These are phyloP conservation scores for Diaporthe australafricana DNA, from an alignment of 2,329 filamentous ascomycete species.

Conservation along the genomic window DNA sequence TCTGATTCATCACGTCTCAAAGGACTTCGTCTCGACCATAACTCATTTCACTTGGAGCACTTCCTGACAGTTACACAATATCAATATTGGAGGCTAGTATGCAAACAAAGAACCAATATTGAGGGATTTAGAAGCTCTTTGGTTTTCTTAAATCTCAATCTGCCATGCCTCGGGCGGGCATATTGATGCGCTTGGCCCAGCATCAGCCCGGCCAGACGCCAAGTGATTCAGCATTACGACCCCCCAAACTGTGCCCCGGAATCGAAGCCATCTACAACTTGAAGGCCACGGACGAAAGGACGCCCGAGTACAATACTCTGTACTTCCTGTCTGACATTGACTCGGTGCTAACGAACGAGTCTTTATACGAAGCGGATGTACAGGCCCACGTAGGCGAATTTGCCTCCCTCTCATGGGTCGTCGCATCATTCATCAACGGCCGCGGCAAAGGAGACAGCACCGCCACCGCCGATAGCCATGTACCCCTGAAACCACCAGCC, in stretches of 20 bases:
- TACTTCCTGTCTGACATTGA: neutral
- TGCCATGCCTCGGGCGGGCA: no score
- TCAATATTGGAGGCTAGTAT: no score
- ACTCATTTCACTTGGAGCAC: no score
- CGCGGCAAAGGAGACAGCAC: no score
- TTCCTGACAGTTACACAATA: no score
- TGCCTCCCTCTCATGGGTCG: neutral
- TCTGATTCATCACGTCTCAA: no score
- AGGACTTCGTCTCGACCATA: no score
- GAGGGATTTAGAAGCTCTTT: no score
- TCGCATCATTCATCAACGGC: neutral
- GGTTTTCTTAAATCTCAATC: no score
- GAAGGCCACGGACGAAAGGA: neutral
- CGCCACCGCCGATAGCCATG: neutral
- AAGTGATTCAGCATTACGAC: neutral
- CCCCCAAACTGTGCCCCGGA: neutral
- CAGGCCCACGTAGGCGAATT: no score
- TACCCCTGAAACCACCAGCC: neutral
- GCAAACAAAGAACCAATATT: no score
- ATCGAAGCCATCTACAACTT: neutral
- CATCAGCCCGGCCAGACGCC: neutral
- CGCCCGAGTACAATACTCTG: neutral
- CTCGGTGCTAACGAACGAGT: neutral
- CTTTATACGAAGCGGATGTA: neutral
- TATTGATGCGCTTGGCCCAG: neutral